phyloP scores from a whole-genome alignment of 768 basidiomycete species.

The Suillus subluteus region DNA sequence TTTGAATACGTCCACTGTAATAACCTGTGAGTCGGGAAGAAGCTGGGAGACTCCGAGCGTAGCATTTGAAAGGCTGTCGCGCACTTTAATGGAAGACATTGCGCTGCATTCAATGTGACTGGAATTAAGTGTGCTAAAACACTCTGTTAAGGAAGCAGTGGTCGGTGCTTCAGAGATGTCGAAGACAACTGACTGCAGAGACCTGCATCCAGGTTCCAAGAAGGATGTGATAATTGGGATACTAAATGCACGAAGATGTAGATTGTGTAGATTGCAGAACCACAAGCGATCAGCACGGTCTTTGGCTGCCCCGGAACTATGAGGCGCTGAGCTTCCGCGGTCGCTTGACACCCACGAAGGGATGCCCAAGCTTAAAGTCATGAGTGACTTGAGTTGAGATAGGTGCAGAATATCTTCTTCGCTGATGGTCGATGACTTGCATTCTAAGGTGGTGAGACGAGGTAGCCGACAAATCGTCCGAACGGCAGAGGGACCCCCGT shows the following conservation, averaged over 20 bases:
- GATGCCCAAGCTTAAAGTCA: slow-evolving; percentile 1
- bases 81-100: background rate
- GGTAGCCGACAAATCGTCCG: slow-evolving; percentile 1
- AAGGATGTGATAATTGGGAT: background rate
- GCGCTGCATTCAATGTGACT: background rate
- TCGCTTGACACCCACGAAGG: slow-evolving; percentile 3
- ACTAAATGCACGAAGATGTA: slow-evolving; percentile 8
- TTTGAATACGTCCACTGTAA: slow-evolving; percentile 1
- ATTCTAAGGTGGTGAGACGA: slow-evolving; percentile 5
- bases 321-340: background rate
- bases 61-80: background rate
- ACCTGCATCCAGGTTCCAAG: background rate
- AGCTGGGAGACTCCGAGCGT: background rate
- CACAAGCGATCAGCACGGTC: background rate
- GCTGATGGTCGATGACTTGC: slow-evolving; percentile 5
- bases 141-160: slow-evolving; percentile 1
- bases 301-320: background rate
- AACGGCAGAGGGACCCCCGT: slow-evolving; percentile 3
- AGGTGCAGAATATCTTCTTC: slow-evolving; percentile 1
- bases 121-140: background rate
- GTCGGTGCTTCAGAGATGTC: slow-evolving; percentile 7
- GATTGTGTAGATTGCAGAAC: slow-evolving; percentile 1
- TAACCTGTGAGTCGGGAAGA: slow-evolving; percentile 1
- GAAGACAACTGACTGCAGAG: slow-evolving; percentile 6
- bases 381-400: slow-evolving; percentile 1